Evolutionary conservation across 257 asterid species (phyloP).

Genomic region (Sherardia arvensis): DNA sequence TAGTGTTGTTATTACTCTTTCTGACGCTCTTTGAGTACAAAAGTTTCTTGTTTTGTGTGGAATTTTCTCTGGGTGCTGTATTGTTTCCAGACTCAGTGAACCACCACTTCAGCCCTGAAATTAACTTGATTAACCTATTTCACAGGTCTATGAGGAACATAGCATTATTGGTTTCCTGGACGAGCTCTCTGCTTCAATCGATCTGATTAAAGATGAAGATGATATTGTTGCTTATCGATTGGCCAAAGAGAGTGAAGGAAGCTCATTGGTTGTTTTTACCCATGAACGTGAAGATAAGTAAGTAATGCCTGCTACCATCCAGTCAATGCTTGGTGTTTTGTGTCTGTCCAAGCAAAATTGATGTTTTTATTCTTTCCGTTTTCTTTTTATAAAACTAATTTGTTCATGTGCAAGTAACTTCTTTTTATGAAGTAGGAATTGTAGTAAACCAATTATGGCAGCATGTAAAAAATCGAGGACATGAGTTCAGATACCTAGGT

Average conservation of each 20-base stretch:
- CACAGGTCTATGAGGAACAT: slow-evolving; percentile 46
- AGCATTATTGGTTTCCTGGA: slow-evolving; percentile 33
- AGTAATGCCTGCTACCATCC: slow-evolving; percentile 15
- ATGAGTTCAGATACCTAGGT: background rate
- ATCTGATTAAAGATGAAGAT: slow-evolving; percentile 47
- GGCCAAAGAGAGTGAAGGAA: slow-evolving; percentile 37
- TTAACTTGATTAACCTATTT: slow-evolving; percentile 4
- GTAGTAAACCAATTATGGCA: background rate
- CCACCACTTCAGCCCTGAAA: slow-evolving; percentile 13
- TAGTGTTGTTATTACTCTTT: background rate
- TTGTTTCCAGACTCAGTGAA: background rate
- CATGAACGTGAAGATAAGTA: slow-evolving; percentile 40
- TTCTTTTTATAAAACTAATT: background rate
- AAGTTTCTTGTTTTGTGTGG: background rate
- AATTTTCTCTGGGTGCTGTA: background rate
- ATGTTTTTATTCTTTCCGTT: background rate
- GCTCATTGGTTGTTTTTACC: slow-evolving; percentile 36
- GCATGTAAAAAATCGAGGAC: background rate
- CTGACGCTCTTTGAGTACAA: background rate
- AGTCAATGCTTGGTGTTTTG: background rate
- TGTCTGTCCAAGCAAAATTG: background rate
- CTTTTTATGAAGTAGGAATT: too few relatives aligned
- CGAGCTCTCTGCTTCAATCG: slow-evolving; percentile 35
- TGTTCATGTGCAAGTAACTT: background rate
- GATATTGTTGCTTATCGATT: slow-evolving; percentile 55